Evolutionary conservation across 148 eudicot species (phyloP).

Genomic region (Cornus suecica): DNA sequence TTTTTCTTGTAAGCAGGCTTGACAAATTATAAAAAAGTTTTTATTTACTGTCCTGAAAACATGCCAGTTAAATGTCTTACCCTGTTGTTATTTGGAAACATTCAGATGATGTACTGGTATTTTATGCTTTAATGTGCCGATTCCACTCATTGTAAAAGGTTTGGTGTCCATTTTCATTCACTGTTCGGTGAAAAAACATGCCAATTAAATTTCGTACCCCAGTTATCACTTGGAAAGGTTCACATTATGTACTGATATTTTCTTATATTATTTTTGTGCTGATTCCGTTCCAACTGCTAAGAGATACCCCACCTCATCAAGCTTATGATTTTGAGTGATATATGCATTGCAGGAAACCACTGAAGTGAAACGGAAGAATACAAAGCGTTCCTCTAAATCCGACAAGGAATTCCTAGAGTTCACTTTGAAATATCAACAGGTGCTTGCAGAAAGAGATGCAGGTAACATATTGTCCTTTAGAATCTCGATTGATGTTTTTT

Average conservation of each 20-base stretch:
- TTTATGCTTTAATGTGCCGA: slow-evolving; percentile 5
- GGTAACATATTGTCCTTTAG: slow-evolving; percentile 39
- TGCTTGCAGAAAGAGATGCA: slow-evolving; percentile 85
- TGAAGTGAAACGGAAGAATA: slow-evolving; percentile 76
- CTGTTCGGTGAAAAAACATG: neutral
- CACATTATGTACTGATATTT: neutral
- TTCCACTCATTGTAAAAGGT: too few species aligned
- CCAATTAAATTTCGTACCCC: neutral
- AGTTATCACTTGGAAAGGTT: neutral
- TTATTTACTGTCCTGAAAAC: neutral
- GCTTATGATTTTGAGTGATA: neutral
- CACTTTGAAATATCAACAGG: slow-evolving; percentile 83
- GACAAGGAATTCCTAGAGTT: slow-evolving; percentile 94
- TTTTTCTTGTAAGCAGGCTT: neutral
- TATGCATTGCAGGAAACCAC: slow-evolving; percentile 49
- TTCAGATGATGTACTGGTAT: neutral
- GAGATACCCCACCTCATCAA: neutral
- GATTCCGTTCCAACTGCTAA: neutral
- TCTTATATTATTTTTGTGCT: slow-evolving; percentile 5
- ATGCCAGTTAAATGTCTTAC: too few species aligned
- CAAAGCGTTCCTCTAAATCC: slow-evolving; percentile 74
- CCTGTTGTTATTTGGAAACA: neutral
- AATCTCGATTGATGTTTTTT: neutral
- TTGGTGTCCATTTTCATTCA: neutral
- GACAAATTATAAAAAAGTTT: too few species aligned